phyloP scores from a whole-genome alignment of 345 rosid species.

The Ceriops decandra region DNA sequence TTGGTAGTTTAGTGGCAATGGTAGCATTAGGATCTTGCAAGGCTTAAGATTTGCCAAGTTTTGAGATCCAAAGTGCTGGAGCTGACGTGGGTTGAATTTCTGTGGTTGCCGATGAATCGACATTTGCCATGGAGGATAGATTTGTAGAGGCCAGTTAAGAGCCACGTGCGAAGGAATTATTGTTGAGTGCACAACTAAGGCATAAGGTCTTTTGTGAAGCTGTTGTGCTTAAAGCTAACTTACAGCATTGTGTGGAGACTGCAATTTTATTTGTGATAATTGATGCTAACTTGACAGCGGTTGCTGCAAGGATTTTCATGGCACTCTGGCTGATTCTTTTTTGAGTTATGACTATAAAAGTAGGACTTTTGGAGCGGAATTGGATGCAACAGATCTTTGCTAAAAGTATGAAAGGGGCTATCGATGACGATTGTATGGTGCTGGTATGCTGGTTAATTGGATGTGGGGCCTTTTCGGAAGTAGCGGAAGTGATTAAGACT shows the following conservation, averaged over 20 bases:
- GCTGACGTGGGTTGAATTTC: constrained; percentile 24
- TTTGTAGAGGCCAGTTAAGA: constrained; percentile 35
- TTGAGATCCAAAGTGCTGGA: constrained; percentile 19
- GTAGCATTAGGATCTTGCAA: constrained; percentile 71
- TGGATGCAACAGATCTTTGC: constrained; percentile 34
- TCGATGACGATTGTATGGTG: too few species aligned
- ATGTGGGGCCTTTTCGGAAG: too few species aligned
- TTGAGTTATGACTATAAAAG: constrained; percentile 61
- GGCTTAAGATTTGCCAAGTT: constrained; percentile 51
- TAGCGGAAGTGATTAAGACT: too few species aligned
- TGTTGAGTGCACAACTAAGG: constrained; percentile 58
- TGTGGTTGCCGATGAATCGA: constrained; percentile 51
- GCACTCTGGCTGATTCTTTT: constrained; percentile 78
- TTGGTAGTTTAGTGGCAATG: too few species aligned
- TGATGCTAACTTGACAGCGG: constrained; percentile 75
- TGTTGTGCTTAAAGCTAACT: constrained; percentile 68
- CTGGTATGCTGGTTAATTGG: too few species aligned
- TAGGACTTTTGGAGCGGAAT: constrained; percentile 70
- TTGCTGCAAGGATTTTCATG: constrained; percentile 96
- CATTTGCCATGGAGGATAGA: constrained; percentile 71
- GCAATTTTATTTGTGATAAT: constrained; percentile 70
- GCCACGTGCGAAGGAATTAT: constrained; percentile 61
- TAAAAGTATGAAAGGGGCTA: too few species aligned
- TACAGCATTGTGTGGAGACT: constrained; percentile 94
- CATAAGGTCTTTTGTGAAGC: constrained; percentile 65